Evolutionary conservation across 1,284 basidiomycete genomes (phyloP).

Genomic region (Rhodotorula sp.): DNA sequence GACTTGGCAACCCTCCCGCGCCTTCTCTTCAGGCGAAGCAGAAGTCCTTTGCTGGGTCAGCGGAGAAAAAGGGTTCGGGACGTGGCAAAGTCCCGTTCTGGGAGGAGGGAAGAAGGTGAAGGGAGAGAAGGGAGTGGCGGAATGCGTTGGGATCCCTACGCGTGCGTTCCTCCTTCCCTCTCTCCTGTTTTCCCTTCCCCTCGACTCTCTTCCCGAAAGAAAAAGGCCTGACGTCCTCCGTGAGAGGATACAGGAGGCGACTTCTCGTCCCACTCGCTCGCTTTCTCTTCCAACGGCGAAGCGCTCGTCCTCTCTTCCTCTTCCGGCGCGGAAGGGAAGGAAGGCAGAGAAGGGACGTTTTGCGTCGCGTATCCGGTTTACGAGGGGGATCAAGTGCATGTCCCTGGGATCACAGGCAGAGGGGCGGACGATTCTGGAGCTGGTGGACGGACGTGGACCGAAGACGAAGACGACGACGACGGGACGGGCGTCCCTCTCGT

Average conservation of each 20-base stretch:
- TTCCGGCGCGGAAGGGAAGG: not conserved
- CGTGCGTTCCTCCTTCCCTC: constrained; percentile 11
- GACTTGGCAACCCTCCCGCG: constrained; percentile 12
- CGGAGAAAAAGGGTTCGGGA: constrained; percentile 17
- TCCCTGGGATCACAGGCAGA: not conserved
- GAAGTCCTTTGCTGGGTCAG: not conserved
- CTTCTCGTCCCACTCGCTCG: not conserved
- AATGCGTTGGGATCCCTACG: constrained; percentile 18
- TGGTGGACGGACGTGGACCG: no score
- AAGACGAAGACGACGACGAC: no score
- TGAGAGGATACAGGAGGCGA: not conserved
- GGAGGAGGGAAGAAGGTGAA: not conserved
- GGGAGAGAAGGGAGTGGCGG: constrained; percentile 1
- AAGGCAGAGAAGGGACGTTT: constrained; percentile 6
- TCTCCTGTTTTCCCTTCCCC: not conserved
- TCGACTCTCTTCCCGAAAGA: no score
- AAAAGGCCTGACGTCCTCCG: not conserved
- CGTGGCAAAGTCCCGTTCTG: constrained; percentile 6
- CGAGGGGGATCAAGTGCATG: not conserved
- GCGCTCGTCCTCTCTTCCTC: constrained; percentile 6
- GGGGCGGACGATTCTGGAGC: constrained; percentile 9
- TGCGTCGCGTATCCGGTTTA: constrained; percentile 26
- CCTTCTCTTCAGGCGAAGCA: not conserved
- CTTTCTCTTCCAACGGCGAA: constrained; percentile 4
- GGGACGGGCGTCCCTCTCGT: not conserved